Evolutionary conservation across 202 grass and related monocot genomes (phyloP).

Genomic region (Zoysia matrella): DNA sequence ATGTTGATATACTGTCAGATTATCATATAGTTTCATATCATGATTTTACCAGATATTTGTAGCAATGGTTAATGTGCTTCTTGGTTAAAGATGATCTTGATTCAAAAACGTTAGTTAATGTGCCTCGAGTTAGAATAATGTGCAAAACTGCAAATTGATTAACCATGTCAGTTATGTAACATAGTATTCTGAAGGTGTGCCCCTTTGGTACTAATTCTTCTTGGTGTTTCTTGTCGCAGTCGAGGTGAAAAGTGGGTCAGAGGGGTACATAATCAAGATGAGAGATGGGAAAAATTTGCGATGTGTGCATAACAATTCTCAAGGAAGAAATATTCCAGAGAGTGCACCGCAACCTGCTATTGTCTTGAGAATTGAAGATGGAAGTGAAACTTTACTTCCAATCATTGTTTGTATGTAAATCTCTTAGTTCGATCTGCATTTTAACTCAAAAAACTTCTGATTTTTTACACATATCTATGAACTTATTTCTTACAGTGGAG

Average conservation of each 20-base stretch:
- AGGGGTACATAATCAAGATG: slow-evolving; percentile 94
- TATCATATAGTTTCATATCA: too few species aligned
- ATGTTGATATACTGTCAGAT: neutral
- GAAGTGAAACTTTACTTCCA: slow-evolving; percentile 87
- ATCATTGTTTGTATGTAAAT: slow-evolving; percentile 92
- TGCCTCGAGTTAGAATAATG: too few species aligned
- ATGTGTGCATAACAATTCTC: slow-evolving; percentile 79
- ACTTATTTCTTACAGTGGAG: slow-evolving; percentile 63
- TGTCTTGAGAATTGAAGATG: slow-evolving; percentile 96
- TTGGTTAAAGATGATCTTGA: neutral
- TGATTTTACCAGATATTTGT: too few species aligned
- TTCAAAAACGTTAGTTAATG: neutral
- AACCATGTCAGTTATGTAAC: too few species aligned
- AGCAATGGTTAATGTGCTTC: neutral
- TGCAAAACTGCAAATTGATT: too few species aligned
- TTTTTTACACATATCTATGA: neutral
- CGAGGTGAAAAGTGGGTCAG: slow-evolving; percentile 81
- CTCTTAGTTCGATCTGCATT: slow-evolving; percentile 31
- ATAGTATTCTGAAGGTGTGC: too few species aligned
- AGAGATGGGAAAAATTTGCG: slow-evolving; percentile 77
- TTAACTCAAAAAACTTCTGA: neutral
- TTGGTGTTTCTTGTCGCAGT: slow-evolving; percentile 51
- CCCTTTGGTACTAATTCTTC: neutral
- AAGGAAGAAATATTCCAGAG: slow-evolving; percentile 79
- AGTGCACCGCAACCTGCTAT: slow-evolving; percentile 87